Base-by-base conservation (phyloP, 495 filamentous ascomycete genomes). In the Tuber brumale region DNA sequence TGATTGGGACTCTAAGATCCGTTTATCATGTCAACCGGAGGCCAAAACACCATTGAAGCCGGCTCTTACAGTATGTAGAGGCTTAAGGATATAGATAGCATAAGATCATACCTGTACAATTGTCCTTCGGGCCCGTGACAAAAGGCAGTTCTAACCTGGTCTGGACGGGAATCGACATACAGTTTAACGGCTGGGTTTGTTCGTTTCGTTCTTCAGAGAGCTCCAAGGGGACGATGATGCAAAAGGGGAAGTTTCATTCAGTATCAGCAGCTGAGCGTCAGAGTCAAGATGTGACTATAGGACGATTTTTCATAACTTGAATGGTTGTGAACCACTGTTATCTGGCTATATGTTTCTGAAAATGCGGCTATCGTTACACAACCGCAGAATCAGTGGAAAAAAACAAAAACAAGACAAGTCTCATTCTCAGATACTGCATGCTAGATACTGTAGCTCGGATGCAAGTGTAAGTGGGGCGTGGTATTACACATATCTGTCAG, bases 151-250 rank as follows among this genome's bases (percentile, higher is more conserved):
- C 57, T 79, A 80, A 45, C 76, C 78, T 71, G 73, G 73, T 43
- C 78, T 80, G 46, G 51, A 77, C 77, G 78, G 77, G 70, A 80
- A 75, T 79, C 73, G 76, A 79, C 78, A 80, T 80, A 74, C 66
- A 71, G 70, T 66, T 76, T 72, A 79, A 79, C 78, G 70, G 71
- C 72, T 75, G 23, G 73, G 61, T 72, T 71, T 44, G 72, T 72
- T 70, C 69, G 71, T 70, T 45, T 74, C 31, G 31, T 75, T 70
- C 42, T 48, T 80, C 73, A 69, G 78, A 72, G 70, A 73, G 72
- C 71, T 80, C 70, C 39, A 69, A 77, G 37, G 39, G 70, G 77
- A 57, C 78, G 57, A 75, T 72, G 57, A 75, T 72, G 42, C 74
- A 39, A 44, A 79, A 75, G 75, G 72, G 39, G 71, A 70, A 76